Evolutionary conservation across 306 rosid species (phyloP), one percentile per base, ranked within the genome.

Genomic region (Arachis hypogaea): DNA sequence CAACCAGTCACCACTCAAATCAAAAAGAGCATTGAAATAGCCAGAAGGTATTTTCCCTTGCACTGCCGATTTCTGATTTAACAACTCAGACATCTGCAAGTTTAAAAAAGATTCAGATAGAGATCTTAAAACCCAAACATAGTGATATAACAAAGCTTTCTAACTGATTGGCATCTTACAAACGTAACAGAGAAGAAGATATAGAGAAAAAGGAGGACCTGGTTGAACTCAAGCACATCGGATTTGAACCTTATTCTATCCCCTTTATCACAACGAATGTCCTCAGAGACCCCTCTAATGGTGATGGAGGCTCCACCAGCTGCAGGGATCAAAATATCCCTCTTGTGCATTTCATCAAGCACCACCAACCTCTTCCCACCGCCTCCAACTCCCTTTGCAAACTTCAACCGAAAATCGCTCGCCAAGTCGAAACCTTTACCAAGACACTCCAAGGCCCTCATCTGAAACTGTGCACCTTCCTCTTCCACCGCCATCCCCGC

Each of bases 11-110:
- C 98, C 98, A 78, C 77, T 89, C 71, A 91, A 80, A 66, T 74
- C 91, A 72, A 94, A 94, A 59, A 91, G 86, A 61, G 98, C 85
- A 77, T 91, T 94, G 42, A 91, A 85, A 85, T 82, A 91, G 63
- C 98, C 98, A 42, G 98, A 94, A 65, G 98, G 98, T 63, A 94
- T 80, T 89, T 94, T 94, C 63, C 97, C 98, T 75, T 86, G 97
- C 42, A 91, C 60, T 6, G 91, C 86, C 63, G 90, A 85, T 83
- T 82, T 91, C 78, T 94, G 97, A 82, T 94, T 94, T 18, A 94
- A 91, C 72, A 85, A 51, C 88, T 91, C 97, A 47, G 98, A 94
- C 98, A 94, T 94, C 98, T 93, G 90, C 81, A 87, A 79, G 41
- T n/a, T 6, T 11, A 12, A 12, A 11, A 41, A 41, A 40, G 66